phyloP scores from a whole-genome alignment of 2,329 filamentous ascomycete species.

The Aspergillus sp. region DNA sequence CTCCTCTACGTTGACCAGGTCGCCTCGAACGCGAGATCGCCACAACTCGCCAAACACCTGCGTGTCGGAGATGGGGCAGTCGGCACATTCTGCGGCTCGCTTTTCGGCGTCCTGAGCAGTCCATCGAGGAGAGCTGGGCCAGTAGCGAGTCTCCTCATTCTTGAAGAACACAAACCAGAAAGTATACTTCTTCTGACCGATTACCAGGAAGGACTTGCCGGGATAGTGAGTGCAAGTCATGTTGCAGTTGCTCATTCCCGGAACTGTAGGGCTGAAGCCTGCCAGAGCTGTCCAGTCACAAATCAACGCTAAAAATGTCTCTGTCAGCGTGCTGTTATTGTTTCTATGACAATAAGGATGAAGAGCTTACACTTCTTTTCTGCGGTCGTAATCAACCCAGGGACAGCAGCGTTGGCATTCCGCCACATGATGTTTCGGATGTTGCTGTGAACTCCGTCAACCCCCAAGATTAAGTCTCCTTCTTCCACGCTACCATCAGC shows the following conservation, averaged over 20 bases:
- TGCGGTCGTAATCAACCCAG: neutral
- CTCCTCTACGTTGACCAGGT: neutral
- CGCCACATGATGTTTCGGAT: conserved; percentile 7
- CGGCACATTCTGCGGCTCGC: neutral
- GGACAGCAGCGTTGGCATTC: conserved; percentile 1
- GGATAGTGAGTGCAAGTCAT: neutral
- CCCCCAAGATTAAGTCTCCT: conserved; percentile 5
- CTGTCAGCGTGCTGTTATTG: neutral
- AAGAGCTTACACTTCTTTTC: neutral
- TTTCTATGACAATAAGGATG: fast-evolving
- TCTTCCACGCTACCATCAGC: conserved; percentile 3
- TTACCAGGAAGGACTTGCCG: neutral
- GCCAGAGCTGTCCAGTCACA: neutral
- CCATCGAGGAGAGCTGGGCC: neutral
- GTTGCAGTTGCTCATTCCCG: neutral
- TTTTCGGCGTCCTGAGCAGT: neutral
- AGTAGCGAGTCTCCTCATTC: neutral
- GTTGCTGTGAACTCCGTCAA: conserved; percentile 7
- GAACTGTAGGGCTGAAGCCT: neutral
- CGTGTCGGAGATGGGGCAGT: neutral
- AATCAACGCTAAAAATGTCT: neutral
- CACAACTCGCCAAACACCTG: neutral
- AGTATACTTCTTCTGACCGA: neutral
- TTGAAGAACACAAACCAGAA: neutral
- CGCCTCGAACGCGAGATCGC: neutral